Percentiles rank a stretch among this genome's conserved stretches.
phyloP scores from a whole-genome alignment of 2,329 filamentous ascomycete genomes.

The Zelopaecilomyces penicillatus region DNA sequence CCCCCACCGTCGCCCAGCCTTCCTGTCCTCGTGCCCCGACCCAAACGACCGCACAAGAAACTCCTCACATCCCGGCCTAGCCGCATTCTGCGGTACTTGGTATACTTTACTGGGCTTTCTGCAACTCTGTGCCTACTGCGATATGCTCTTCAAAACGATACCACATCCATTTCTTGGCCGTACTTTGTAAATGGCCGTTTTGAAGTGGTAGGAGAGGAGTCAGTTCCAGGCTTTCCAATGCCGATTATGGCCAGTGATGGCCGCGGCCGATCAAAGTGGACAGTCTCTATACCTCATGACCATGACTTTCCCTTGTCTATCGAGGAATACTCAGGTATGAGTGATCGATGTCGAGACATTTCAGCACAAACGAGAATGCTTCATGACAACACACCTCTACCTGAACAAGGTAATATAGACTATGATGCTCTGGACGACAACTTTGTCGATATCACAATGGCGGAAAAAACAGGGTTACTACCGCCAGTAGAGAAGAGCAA shows the following conservation, averaged over 20 bases:
- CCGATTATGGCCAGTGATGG: conserved; percentile 62
- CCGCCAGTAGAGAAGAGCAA: conserved; percentile 31
- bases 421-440: conserved; percentile 58
- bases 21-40: conserved; percentile 57
- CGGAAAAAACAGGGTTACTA: conserved; percentile 56
- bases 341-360: conserved; percentile 57
- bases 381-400: conserved; percentile 24
- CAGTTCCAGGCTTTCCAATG: conserved; percentile 62
- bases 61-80: conserved; percentile 41
- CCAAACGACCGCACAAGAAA: conserved; percentile 52
- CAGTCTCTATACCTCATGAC: conserved; percentile 65
- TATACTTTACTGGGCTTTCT: conserved; percentile 44
- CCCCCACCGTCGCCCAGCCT: conserved; percentile 64
- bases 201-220: conserved; percentile 58
- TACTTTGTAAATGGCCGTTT: conserved; percentile 43
- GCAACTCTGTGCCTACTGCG: conserved; percentile 41
- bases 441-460: conserved; percentile 68
- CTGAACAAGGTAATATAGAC: conserved; percentile 36
- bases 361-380: conserved; percentile 48
- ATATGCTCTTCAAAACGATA: conserved; percentile 19
- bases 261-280: conserved; percentile 63
- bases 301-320: conserved; percentile 58
- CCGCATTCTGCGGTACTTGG: conserved; percentile 46
- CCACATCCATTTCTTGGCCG: conserved; percentile 22
- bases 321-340: conserved; percentile 61